Evolutionary conservation across 202 grass and related monocot species (phyloP).

Genomic region (Brachypodium distachyon): DNA sequence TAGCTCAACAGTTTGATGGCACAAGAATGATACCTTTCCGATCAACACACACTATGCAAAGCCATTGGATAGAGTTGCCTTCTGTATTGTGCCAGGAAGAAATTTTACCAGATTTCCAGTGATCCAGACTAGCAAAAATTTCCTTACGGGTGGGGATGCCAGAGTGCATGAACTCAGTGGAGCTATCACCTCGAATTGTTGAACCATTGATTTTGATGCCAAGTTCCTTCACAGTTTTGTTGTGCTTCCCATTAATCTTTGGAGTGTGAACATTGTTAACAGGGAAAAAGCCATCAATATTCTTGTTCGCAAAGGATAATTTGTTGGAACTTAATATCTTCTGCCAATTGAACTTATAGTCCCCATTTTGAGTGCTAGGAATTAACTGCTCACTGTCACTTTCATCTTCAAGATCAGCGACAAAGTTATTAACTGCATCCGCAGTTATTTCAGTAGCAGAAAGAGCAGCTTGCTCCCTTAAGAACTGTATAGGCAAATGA

Average conservation of each 20-base stretch:
- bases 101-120: slow-evolving; percentile 91
- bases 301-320: slow-evolving; percentile 39
- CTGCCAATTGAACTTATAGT: slow-evolving; percentile 67
- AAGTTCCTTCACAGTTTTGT: slow-evolving; percentile 49
- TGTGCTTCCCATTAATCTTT: slow-evolving; percentile 79
- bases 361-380: slow-evolving; percentile 22
- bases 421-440: slow-evolving; percentile 65
- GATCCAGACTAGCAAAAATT: slow-evolving; percentile 64
- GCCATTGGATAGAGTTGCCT: slow-evolving; percentile 76
- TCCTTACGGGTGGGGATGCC: slow-evolving; percentile 44
- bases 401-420: slow-evolving; percentile 89
- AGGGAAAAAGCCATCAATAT: slow-evolving; percentile 35
- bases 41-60: slow-evolving; percentile 83
- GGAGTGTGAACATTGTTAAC: slow-evolving; percentile 35
- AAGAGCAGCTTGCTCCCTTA: slow-evolving; percentile 80
- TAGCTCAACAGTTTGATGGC: not conserved
- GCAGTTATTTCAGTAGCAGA: slow-evolving; percentile 86
- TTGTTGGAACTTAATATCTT: slow-evolving; percentile 47
- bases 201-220: slow-evolving; percentile 79
- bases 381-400: slow-evolving; percentile 37
- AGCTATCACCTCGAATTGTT: slow-evolving; percentile 31
- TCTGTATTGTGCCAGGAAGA: slow-evolving; percentile 73
- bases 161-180: slow-evolving; percentile 40
- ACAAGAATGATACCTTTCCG: slow-evolving; percentile 54
- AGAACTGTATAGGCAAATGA: slow-evolving; percentile 51